A percentile compares a stretch with the other conserved stretches of the same genome.
phyloP scores from a whole-genome alignment of 768 basidiomycete genomes.

The Tylopilus rubrobrunneus region DNA sequence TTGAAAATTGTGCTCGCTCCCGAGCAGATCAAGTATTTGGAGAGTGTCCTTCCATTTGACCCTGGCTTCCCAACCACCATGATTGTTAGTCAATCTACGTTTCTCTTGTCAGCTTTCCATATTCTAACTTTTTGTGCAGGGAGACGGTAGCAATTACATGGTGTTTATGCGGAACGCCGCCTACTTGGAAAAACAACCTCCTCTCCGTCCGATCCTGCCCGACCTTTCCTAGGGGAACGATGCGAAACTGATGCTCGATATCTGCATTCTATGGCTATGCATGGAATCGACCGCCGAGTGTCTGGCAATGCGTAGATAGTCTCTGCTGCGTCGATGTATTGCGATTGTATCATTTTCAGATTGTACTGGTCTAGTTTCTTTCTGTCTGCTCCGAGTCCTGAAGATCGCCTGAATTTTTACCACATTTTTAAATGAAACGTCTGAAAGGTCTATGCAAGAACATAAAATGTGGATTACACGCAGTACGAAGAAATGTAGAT shows the following conservation, averaged over 20 bases:
- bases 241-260: no score
- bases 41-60: constrained; percentile 34
- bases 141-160: not conserved
- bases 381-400: not conserved
- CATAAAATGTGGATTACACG: not conserved
- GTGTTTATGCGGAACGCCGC: not conserved
- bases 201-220: not conserved
- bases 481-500: not conserved
- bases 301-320: not conserved
- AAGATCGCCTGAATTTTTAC: not conserved
- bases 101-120: not conserved
- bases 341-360: not conserved
- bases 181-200: not conserved
- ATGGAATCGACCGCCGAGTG: not conserved
- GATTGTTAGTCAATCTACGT: not conserved
- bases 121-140: not conserved
- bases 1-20: constrained; percentile 36
- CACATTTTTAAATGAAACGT: not conserved
- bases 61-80: constrained; percentile 36
- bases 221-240: not conserved
- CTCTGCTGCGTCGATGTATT: not conserved
- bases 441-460: not conserved
- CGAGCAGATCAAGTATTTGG: constrained; percentile 38
- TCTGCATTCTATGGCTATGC: not conserved
- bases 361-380: not conserved